Evolutionary conservation across 805 yeast genomes (phyloP).

Genomic region (Barnettozyma californica): DNA sequence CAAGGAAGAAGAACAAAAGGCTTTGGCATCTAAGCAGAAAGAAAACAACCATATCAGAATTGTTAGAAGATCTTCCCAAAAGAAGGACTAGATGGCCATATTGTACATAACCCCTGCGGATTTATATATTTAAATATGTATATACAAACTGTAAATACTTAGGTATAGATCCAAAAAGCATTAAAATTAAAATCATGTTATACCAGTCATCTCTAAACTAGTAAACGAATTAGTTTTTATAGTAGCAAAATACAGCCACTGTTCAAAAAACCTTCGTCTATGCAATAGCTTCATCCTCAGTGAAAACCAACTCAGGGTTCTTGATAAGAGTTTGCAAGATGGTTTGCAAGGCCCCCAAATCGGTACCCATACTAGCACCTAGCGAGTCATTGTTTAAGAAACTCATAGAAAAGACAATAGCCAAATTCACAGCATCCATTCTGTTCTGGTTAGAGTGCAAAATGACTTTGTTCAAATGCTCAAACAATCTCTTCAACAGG

Average conservation of each 20-base stretch:
- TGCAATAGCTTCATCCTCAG: slow-evolving; percentile 8
- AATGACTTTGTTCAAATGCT: slow-evolving; percentile 67
- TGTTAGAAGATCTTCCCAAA: slow-evolving; percentile 17
- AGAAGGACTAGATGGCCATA: background rate
- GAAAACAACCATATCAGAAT: slow-evolving; percentile 23
- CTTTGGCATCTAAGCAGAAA: slow-evolving; percentile 28
- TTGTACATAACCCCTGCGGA: background rate
- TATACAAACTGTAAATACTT: background rate
- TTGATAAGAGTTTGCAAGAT: slow-evolving; percentile 45
- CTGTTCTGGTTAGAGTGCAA: slow-evolving; percentile 63
- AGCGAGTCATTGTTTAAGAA: slow-evolving; percentile 41
- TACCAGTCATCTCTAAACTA: no score
- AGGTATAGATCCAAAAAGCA: background rate
- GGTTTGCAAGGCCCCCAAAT: slow-evolving; percentile 48
- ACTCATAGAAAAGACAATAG: slow-evolving; percentile 79
- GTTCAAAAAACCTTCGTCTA: background rate
- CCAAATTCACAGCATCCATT: slow-evolving; percentile 86
- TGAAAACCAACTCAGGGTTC: slow-evolving; percentile 31
- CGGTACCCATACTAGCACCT: slow-evolving; percentile 42
- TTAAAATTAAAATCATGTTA: no score
- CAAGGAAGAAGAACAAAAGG: slow-evolving; percentile 29
- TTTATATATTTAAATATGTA: no score
- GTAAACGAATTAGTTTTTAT: no score
- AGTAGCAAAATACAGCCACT: no score
- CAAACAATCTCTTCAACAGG: slow-evolving; percentile 58